A percentile compares a stretch with the other conserved stretches of the same genome.
These are phyloP conservation scores for Suillus cothurnatus DNA, from an alignment of 768 basidiomycete species.

Conservation along the genomic window DNA sequence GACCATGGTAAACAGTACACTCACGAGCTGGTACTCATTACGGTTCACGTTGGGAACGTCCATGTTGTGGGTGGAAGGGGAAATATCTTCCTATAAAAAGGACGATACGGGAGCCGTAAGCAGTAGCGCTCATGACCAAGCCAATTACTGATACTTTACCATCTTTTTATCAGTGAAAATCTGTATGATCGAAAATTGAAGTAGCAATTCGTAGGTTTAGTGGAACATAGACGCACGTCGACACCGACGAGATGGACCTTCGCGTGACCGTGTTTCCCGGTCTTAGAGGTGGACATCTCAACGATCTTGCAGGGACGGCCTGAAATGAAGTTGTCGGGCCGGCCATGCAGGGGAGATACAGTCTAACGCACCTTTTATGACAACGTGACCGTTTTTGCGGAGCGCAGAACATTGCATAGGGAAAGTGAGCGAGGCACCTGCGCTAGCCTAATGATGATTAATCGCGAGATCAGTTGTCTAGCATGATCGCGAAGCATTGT, in stretches of 20 bases:
- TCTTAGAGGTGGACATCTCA: constrained; percentile 99
- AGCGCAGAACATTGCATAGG: constrained; percentile 98
- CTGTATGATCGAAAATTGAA: constrained; percentile 42
- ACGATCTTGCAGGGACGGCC: constrained; percentile 97
- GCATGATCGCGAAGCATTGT: constrained; percentile 13
- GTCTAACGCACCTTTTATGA: constrained; percentile 75
- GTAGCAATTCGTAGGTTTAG: constrained; percentile 6
- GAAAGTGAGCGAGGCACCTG: constrained; percentile 78
- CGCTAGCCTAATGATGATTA: constrained; percentile 49
- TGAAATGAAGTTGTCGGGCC: constrained; percentile 28
- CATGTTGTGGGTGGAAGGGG: constrained; percentile 99
- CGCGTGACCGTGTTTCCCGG: constrained; percentile 99
- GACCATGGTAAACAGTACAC: constrained; percentile 22
- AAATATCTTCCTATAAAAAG: constrained; percentile 80
- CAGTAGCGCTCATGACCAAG: constrained; percentile 6
- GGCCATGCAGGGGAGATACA: not conserved
- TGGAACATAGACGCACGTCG: constrained; percentile 66
- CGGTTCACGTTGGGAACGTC: constrained; percentile 94
- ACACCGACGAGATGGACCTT: constrained; percentile 98
- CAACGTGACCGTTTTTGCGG: constrained; percentile 89
- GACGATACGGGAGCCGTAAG: not conserved
- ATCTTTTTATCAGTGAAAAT: constrained; percentile 99
- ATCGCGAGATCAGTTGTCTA: constrained; percentile 23
- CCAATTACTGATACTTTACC: constrained; percentile 48
- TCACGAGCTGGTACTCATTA: constrained; percentile 88